Evolutionary conservation across 805 yeast genomes (phyloP), one percentile per base, ranked within the genome.

Genomic region (Kuraishia hungarica): DNA sequence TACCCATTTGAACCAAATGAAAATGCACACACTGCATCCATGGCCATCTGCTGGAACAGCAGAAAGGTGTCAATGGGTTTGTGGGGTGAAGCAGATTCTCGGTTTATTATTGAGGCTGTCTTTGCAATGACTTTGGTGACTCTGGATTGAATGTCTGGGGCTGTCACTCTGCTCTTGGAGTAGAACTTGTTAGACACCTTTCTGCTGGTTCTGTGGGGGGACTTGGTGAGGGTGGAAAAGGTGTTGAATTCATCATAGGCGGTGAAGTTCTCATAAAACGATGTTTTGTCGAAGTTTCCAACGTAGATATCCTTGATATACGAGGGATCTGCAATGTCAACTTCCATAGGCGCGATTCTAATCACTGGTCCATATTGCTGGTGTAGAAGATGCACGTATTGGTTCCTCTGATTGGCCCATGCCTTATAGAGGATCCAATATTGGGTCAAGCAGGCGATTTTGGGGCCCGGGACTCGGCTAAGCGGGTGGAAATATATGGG

Each of bases 31-130:
- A 85, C 82, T 2, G 82, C 84, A 61, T 86, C 91, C 82, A 86
- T 80, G 3, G 92, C 91, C 62, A 86, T 71, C 19, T 84, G 70
- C n/a, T 83, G 83, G 72, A 85, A 86, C n/a, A 86, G 64, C 20
- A 80, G 73, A 60, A 81, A 82, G 2, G 81, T 84, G 53, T 86
- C 86, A 47, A 84, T 61, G 35, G 77, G 68, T 10, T 62, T 50
- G 1, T 23, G 57, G 52, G 51, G 54, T 13, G 13, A 11, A 3
- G 50, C 50, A 8, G 50, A 47, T 10, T 23, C 26, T 21, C 17
- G 26, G 26, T 20, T 21, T 21, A 75, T 58, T 2, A 59, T 57
- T 13, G 56, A 43, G 43, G 70, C 58, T 6, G 70, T 61, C 49
- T 67, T 62, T 1, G 61, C 51, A 49, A 78, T 67, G 39, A 74